Evolutionary conservation across 371 early-diverging fungal genomes (phyloP), one percentile per base, ranked within the genome.

Genomic region (Apophysomyces trapeziformis): DNA sequence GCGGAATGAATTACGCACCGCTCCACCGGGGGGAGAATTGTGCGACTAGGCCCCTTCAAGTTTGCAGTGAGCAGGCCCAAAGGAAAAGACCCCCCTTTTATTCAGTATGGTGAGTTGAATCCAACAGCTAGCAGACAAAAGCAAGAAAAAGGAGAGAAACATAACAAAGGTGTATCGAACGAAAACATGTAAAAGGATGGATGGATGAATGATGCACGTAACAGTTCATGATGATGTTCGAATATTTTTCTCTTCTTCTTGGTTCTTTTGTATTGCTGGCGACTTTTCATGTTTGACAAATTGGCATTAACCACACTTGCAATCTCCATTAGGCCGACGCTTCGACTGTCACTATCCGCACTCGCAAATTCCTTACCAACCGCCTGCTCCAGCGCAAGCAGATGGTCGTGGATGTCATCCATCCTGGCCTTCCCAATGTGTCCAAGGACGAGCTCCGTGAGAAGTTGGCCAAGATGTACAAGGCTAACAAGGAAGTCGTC

Each of bases 301-400:
- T 50, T 6, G 7, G 5, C n/a, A 50, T 50, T 50, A 50, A 50
- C 21, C 54, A 50, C 9, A 18, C 11, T 50, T 47, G 41, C 41
- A 41, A 14, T 47, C 16, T 45, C n/a, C 46, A 18, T 56, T 67
- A 79, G 79, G 79, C 79, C 69, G 79, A 79, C 79, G 71, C 72
- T 68, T 64, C 83, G 76, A 81, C 87, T 77, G 95, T 92, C 79
- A 98, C 97, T 71, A 89, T 98, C 83, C 87, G 99, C 76, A 97
- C 98, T 72, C 92, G 96, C 85, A 96, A 97, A 89, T 97, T 96
- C 93, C 87, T 98, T 79, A 96, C 97, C 81, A 99, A 99, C 96
- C 95, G 94, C 78, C 91, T 99, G 76, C 93, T 99, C 68, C 92
- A 93, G 85, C 92, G 99, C 80, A 97, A 93, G 92, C 99, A 99